Evolutionary conservation across 768 basidiomycete genomes (phyloP), one percentile per base, ranked within the genome.

Genomic region (Inosperma sp.): DNA sequence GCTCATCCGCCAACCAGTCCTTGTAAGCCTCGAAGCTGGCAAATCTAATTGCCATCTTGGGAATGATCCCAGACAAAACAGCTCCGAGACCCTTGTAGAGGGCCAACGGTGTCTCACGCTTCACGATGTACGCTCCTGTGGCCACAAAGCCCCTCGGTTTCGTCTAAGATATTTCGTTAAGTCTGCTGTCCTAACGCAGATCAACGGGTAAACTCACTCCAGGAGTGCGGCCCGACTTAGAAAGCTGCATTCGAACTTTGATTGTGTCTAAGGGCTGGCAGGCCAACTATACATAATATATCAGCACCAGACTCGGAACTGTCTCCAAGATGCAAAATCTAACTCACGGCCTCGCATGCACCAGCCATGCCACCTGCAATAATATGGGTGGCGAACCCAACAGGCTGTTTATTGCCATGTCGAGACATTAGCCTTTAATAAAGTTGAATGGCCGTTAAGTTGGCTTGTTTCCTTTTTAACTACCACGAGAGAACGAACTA

Each of bases 231-330:
- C 93, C 82, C 8, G 93, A 86, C 68, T 74, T 82, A 52, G 89
- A 90, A 50, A 99, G 83, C 72, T 99, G 96, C 96, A 99, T 99
- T n/a, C 96, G 91, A 59, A 97, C 95, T 74, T 98, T 98, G 77
- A 98, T 98, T 21, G 96, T 98, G 67, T 99, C 96, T 36, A 98
- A 82, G 9, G 93, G 93, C 65, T 95, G 93, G 68, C 93, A 95
- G 62, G 67, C 77, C 53, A 90, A 65, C 88, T 91, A 49, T 29
- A 29, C 45, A 57, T 30, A 35, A 27, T 8, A n/a, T n/a, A n/a
- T n/a, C 14, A 19, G 27, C 46, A 37, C 26, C 36, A 30, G 17
- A 14, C 44, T 49, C 36, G 34, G 25, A n/a, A 37, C 34, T n/a
- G 8, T 23, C 14, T 23, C 12, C 14, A 4, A 21, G 23, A 29